Evolutionary conservation across 2,329 filamentous ascomycete genomes (phyloP).

Genomic region (Sphaceloma murrayae): DNA sequence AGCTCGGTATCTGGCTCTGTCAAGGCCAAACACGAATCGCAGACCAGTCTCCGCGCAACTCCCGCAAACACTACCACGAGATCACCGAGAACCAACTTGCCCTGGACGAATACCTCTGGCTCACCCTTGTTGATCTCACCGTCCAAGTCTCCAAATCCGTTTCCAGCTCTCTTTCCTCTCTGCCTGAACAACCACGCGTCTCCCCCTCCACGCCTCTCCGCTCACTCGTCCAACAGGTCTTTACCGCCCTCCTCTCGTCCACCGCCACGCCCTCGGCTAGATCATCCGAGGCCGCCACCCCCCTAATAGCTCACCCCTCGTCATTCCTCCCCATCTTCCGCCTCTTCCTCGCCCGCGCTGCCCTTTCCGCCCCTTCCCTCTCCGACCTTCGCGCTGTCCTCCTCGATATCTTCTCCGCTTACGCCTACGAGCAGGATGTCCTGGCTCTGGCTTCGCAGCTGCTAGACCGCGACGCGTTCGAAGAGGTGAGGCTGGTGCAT

Average conservation of each 20-base stretch:
- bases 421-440: constrained; percentile 88
- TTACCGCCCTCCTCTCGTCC: constrained; percentile 18
- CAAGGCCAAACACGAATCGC: constrained; percentile 57
- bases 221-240: constrained; percentile 18
- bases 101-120: constrained; percentile 55
- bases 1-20: constrained; percentile 93
- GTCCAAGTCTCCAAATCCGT: constrained; percentile 45
- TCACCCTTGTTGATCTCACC: constrained; percentile 54
- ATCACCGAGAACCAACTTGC: constrained; percentile 49
- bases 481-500: constrained; percentile 66
- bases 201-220: constrained; percentile 44
- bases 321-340: constrained; percentile 84
- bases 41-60: constrained; percentile 29
- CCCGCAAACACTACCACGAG: constrained; percentile 26
- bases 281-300: constrained; percentile 38
- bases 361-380: constrained; percentile 71
- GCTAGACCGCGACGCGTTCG: constrained; percentile 80
- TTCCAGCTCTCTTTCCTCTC: constrained; percentile 33
- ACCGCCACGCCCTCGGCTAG: constrained; percentile 19
- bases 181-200: constrained; percentile 58
- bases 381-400: constrained; percentile 79
- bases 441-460: constrained; percentile 75
- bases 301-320: constrained; percentile 11
- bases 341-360: constrained; percentile 76
- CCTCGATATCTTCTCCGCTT: constrained; percentile 83